These are phyloP conservation scores for Pulicaria dysenterica DNA, from an alignment of 129 eudicot species.

Conservation along the genomic window DNA sequence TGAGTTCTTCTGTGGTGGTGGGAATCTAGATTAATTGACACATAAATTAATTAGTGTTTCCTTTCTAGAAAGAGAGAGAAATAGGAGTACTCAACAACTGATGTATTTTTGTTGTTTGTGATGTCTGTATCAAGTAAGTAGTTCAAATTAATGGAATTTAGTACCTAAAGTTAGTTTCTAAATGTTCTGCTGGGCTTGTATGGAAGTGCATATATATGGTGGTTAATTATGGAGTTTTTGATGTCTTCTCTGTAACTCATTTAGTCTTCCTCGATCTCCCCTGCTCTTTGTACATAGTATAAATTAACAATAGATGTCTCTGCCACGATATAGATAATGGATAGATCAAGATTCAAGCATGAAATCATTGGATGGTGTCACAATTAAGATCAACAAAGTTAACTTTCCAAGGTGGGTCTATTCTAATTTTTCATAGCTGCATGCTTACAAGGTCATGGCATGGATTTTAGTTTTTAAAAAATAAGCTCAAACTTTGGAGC, in stretches of 20 bases:
- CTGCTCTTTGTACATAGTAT: neutral
- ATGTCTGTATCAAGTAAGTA: constrained; percentile 3
- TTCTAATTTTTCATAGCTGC: neutral
- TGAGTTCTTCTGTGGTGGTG: constrained; percentile 7
- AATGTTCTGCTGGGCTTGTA: neutral
- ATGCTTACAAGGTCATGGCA: neutral
- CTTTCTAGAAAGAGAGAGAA: neutral
- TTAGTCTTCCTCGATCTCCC: neutral
- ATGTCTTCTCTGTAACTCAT: no score
- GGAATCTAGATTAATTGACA: constrained; percentile 17
- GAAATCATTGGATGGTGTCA: neutral
- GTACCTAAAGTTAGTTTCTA: constrained; percentile 8
- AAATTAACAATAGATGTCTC: no score
- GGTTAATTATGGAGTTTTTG: no score
- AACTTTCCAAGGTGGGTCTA: neutral
- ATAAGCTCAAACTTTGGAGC: no score
- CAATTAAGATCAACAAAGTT: neutral
- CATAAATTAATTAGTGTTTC: neutral
- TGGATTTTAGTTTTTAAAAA: neutral
- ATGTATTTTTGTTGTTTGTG: constrained; percentile 15
- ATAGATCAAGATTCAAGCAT: no score
- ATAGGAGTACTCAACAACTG: neutral
- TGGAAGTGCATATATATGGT: neutral
- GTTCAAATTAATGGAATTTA: constrained; percentile 18
- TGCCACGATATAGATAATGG: neutral